Evolutionary conservation across 352 stramenopile species (phyloP).

Genomic region (Pythium dissimile): DNA sequence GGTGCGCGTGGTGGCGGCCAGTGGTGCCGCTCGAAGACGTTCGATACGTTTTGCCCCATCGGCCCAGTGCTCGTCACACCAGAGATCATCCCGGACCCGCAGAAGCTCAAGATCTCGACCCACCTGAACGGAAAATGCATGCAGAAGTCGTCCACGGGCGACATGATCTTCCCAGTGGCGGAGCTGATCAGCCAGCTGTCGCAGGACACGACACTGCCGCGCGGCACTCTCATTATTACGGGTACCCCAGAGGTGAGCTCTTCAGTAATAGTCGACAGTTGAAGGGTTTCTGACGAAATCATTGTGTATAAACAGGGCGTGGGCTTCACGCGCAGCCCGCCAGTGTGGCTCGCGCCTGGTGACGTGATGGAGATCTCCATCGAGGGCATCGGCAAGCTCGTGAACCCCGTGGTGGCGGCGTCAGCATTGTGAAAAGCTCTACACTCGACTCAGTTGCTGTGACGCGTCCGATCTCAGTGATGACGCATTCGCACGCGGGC

Average conservation of each 20-base stretch:
- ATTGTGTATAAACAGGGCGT: conserved; percentile 47
- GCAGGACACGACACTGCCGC: conserved; percentile 85
- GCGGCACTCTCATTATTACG: conserved; percentile 88
- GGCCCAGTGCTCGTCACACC: conserved; percentile 82
- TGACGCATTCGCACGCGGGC: background rate
- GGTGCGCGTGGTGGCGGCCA: conserved; percentile 82
- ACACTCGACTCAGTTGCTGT: no score
- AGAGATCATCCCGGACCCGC: conserved; percentile 68
- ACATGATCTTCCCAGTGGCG: conserved; percentile 91
- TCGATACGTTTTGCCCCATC: conserved; percentile 90
- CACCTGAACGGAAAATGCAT: conserved; percentile 80
- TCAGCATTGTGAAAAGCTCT: conserved; percentile 62
- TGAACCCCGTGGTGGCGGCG: conserved; percentile 77
- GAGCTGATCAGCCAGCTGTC: conserved; percentile 88
- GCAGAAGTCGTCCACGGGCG: conserved; percentile 84
- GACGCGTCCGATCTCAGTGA: background rate
- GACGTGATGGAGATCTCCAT: conserved; percentile 91
- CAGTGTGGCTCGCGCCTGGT: conserved; percentile 79
- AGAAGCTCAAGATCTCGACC: conserved; percentile 74
- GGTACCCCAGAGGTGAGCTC: conserved; percentile 79
- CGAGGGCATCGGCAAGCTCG: conserved; percentile 85
- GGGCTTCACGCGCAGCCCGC: conserved; percentile 83
- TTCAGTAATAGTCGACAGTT: background rate
- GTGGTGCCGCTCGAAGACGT: conserved; percentile 87
- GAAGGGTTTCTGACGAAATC: background rate